A percentile compares a stretch with the other conserved stretches of the same genome.
Conservation (phyloP, 495 filamentous ascomycete genomes). For the Tetracladium setigerum region DNA sequence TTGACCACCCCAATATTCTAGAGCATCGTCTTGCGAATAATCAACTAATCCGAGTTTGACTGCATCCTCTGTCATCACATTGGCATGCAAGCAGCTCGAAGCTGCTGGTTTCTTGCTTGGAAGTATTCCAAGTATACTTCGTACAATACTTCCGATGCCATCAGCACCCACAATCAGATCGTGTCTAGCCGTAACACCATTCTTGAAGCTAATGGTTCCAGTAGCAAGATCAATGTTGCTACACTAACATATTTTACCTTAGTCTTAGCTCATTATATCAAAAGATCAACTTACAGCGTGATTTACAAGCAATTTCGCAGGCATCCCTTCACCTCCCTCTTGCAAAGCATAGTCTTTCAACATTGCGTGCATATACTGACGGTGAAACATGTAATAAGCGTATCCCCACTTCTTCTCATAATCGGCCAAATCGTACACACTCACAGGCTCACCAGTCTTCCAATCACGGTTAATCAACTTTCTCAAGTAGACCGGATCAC, state of each 20-base stretch:
- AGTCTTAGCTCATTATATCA: conserved; percentile 18
- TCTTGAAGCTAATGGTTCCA: conserved; percentile 38
- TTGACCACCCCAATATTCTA: conserved; percentile 26
- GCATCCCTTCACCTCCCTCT: conserved; percentile 33
- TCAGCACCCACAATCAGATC: conserved; percentile 54
- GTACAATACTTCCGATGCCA: conserved; percentile 26
- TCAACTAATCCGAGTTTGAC: conserved; percentile 8
- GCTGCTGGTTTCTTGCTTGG: conserved; percentile 38
- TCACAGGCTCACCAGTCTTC: conserved; percentile 29
- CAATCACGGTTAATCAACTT: conserved; percentile 34
- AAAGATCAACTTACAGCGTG: conserved; percentile 26
- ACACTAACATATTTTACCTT: conserved; percentile 24
- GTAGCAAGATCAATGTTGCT: conserved; percentile 48
- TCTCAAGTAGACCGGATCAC: conserved; percentile 27
- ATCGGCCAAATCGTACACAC: conserved; percentile 33
- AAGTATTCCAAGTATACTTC: conserved; percentile 28
- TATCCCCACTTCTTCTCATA: conserved; percentile 37
- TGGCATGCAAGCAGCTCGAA: conserved; percentile 38
- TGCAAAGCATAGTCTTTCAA: conserved; percentile 39
- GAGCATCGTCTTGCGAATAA: conserved; percentile 15
- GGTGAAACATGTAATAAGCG: conserved; percentile 49
- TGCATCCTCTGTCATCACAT: conserved; percentile 28
- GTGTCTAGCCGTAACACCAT: conserved; percentile 42
- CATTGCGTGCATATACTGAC: conserved; percentile 48
- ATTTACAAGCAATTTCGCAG: conserved; percentile 35